Base-by-base conservation (phyloP, 2,329 filamentous ascomycete species). In the Arthrinium phaeospermum region DNA sequence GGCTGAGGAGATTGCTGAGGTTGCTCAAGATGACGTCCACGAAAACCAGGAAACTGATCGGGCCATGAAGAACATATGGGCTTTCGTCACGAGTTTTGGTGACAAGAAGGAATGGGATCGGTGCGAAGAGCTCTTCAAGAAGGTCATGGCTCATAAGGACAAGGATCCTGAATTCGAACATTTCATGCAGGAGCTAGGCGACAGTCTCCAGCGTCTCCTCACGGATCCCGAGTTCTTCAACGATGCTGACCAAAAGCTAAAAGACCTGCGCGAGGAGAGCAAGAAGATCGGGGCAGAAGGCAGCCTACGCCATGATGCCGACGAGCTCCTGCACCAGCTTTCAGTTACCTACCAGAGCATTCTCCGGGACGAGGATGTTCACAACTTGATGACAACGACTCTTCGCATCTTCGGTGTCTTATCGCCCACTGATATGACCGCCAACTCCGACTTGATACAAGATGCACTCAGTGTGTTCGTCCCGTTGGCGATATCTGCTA, bases 201-300 rank as follows among this genome's bases (percentile, higher is more conserved):
- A 91, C 71, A 90, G 93, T 4, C 82, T 98, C 5, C 92, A 97
- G 78, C 91, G 92, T 74, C 91, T 98, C 80, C 85, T 98, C 57
- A 96, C 91, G 0, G 93, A 98, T 74, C 95, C 96, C 0, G 89
- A 91, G 4, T 98, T 98, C 82, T 94, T 97, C 77, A 93, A 95
- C 67, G 87, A 94, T 51, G 91, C 91, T 0, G 90, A 93, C 34
- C 81, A 86, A 68, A 86, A 86, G 13, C 82, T 91, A 49, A 81
- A 85, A 19, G 82, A 86, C 3, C 75, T 92, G 7, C 85, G 88
- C 44, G 81, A 83, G 14, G 87, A 88, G 77, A 86, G 87, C 5
- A 89, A 91, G 74, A 90, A 93, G 74, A 86, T 94, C 1, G 89
- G 91, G 1, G 87, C 86, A 0, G 90, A 92, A 57, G 92, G 93